Evolutionary conservation across 1,284 basidiomycete genomes (phyloP), one percentile per base, ranked within the genome.

Genomic region (Volvariella volvacea): DNA sequence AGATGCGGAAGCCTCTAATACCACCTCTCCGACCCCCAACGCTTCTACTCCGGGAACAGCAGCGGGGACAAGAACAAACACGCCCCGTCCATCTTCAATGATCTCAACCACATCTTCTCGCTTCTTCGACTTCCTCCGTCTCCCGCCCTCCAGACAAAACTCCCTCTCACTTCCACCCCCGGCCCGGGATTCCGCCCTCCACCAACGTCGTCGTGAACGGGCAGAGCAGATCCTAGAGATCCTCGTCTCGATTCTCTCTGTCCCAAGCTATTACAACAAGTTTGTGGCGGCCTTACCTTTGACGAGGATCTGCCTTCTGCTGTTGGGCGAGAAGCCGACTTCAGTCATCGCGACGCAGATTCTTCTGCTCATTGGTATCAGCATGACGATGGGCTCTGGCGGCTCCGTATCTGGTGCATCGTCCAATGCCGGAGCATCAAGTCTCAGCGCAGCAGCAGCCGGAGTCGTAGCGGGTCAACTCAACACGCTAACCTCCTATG

Each of bases 281-380:
- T 86, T 92, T 57, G 71, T 74, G 6, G 65, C 77, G 9, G 70
- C 76, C 0, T 73, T 92, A 1, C 89, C 90, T 0, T 64, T 88
- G 30, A 78, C 84, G 6, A 79, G 88, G 2, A 79, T 92, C 22
- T 74, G 74, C 43, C 67, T 91, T 14, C 68, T 92, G 4, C 71
- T 92, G 19, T 75, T 92, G 2, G 80, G 85, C 4, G 76, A 83
- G 15, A 71, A 72, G 20, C 84, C 88, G 1, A 69, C 80, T 1
- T 62, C 87, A 0, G 52, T 66, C 16, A 70, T 84, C 3, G 80
- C 76, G 12, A 68, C 71, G 20, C 73, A 81, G 47, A 66, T 87
- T 25, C 65, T 92, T 12, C 66, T 66, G 7, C 62, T 90, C 30
- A 69, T 88, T 38, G 65, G 71, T 19, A 64, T 83, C 45, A 71